These are phyloP conservation scores for Globisporangium iwayamae DNA, from an alignment of 352 stramenopile genomes.

Conservation along the genomic window DNA sequence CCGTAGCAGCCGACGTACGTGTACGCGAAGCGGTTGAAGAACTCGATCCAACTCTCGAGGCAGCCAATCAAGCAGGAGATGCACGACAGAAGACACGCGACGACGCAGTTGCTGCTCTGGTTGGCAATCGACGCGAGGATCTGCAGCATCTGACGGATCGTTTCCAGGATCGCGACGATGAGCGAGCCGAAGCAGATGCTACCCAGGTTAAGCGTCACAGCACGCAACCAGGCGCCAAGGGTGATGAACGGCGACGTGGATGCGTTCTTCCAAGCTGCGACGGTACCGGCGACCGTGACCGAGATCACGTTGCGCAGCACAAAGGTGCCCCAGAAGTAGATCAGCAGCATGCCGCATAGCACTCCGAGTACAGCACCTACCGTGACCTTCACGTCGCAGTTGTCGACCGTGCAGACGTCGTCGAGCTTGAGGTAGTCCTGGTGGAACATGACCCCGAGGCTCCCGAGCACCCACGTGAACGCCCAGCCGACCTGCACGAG, in stretches of 20 bases:
- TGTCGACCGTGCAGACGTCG: conserved; percentile 38
- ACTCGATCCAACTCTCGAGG: conserved; percentile 84
- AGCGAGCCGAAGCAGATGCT: conserved; percentile 92
- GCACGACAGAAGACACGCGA: conserved; percentile 60
- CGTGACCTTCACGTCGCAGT: conserved; percentile 47
- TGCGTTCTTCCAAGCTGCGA: conserved; percentile 89
- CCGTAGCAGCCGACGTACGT: conserved; percentile 86
- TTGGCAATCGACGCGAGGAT: conserved; percentile 57
- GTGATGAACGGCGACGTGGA: conserved; percentile 71
- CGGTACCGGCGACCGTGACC: conserved; percentile 84
- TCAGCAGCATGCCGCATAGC: conserved; percentile 87
- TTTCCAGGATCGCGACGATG: conserved; percentile 89
- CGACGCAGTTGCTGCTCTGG: conserved; percentile 72
- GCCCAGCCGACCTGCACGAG: conserved; percentile 84
- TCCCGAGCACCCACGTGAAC: conserved; percentile 82
- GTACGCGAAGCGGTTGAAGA: conserved; percentile 90
- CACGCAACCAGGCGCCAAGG: conserved; percentile 68
- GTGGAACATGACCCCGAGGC: conserved; percentile 80
- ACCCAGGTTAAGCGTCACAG: conserved; percentile 87
- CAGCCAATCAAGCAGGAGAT: conserved; percentile 75
- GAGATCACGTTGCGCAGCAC: conserved; percentile 89
- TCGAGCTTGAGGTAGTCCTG: conserved; percentile 63
- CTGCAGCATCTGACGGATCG: conserved; percentile 62
- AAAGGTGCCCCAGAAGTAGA: conserved; percentile 90
- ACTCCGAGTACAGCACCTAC: conserved; percentile 54